phyloP scores from a whole-genome alignment of 2,329 filamentous ascomycete species.

The Cladosporium velox region DNA sequence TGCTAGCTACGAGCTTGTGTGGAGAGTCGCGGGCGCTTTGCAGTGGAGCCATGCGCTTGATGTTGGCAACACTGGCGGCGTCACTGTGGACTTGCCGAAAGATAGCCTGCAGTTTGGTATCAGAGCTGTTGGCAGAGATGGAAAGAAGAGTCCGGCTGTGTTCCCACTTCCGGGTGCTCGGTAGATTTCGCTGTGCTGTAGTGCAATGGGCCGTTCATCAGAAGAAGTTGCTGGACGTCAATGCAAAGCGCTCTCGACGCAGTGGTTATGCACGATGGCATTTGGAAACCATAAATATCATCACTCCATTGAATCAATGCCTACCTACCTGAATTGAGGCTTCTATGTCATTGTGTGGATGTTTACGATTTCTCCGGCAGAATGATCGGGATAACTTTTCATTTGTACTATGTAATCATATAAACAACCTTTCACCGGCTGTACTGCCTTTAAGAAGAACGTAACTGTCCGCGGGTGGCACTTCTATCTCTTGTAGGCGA shows the following conservation, averaged over 20 bases:
- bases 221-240: too few relatives aligned
- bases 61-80: slow-evolving; percentile 51
- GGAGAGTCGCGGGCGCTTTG: slow-evolving; percentile 53
- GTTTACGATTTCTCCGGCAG: neutral
- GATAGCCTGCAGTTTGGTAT: slow-evolving; percentile 62
- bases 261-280: neutral
- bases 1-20: slow-evolving; percentile 58
- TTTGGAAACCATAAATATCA: neutral
- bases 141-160: slow-evolving; percentile 53
- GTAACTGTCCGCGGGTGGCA: neutral
- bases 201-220: neutral
- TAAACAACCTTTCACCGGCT: neutral
- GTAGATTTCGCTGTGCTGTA: neutral
- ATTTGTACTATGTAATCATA: neutral
- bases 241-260: neutral
- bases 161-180: slow-evolving; percentile 43
- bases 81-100: slow-evolving; percentile 54
- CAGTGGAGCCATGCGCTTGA: slow-evolving; percentile 41
- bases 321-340: neutral
- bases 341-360: neutral
- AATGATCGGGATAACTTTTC: neutral
- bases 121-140: slow-evolving; percentile 53
- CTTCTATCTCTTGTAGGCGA: slow-evolving; percentile 24
- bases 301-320: neutral
- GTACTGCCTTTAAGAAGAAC: neutral